Conservation (phyloP, 495 filamentous ascomycete species). For the Trichoderma gamsii region DNA sequence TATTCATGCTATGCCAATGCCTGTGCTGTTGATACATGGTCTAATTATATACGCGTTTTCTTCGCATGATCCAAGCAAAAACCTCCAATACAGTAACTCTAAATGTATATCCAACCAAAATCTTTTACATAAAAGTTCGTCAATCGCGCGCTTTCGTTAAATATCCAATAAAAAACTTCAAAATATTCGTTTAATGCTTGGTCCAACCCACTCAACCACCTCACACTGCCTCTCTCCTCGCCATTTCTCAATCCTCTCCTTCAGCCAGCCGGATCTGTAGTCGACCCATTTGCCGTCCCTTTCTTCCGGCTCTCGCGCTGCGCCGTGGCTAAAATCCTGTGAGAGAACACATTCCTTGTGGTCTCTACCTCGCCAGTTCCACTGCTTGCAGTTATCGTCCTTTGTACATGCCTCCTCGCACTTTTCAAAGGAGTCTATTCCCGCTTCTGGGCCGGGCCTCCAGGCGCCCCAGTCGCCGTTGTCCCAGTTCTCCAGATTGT, state of each 20-base stretch:
- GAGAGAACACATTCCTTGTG: neutral
- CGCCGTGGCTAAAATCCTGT: neutral
- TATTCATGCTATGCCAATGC: neutral
- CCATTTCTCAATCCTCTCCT: neutral
- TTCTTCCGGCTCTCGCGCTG: neutral
- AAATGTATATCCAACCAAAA: neutral
- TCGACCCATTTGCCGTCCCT: neutral
- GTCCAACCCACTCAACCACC: conserved; percentile 4
- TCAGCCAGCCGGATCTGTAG: neutral
- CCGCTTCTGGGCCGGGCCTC: neutral
- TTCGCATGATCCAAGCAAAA: neutral
- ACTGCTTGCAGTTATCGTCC: neutral
- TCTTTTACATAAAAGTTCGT: neutral
- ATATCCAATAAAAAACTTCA: neutral
- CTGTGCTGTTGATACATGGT: neutral
- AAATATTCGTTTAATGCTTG: neutral
- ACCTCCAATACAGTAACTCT: neutral
- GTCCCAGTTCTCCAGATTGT: neutral
- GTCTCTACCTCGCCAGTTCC: conserved; percentile 6
- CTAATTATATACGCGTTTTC: neutral
- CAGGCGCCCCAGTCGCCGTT: conserved; percentile 7
- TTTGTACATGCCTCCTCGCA: neutral
- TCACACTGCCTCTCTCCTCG: neutral
- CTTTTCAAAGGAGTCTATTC: conserved; percentile 1
- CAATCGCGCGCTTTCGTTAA: neutral